These are phyloP conservation scores for Colletotrichum tanaceti DNA, from an alignment of 2,329 filamentous ascomycete species.

Conservation along the genomic window DNA sequence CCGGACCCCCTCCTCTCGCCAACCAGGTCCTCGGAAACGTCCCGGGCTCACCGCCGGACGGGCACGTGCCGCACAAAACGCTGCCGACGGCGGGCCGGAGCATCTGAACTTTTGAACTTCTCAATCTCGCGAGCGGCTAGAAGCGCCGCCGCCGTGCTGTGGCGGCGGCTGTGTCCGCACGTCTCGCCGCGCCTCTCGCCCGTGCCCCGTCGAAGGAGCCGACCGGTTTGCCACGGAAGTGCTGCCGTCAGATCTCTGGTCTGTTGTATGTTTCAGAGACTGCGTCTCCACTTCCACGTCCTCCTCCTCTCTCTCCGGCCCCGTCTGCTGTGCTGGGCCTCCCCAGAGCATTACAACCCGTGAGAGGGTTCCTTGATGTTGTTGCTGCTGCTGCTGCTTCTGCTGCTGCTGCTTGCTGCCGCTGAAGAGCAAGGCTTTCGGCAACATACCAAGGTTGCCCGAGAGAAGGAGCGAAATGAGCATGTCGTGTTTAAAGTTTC, in stretches of 20 bases:
- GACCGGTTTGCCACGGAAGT: background rate
- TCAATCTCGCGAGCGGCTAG: background rate
- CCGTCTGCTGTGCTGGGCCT: background rate
- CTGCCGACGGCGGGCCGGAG: background rate
- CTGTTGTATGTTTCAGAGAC: background rate
- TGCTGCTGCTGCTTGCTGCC: background rate
- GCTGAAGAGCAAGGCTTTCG: too few relatives aligned
- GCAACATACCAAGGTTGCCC: background rate
- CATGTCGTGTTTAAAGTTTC: background rate
- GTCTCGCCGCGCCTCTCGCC: too few relatives aligned
- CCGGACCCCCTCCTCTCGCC: background rate
- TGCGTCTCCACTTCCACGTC: background rate
- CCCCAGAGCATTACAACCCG: background rate
- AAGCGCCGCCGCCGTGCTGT: too few relatives aligned
- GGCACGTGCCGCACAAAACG: background rate
- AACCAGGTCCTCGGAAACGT: background rate
- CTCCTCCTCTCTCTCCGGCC: background rate
- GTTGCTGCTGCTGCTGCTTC: background rate
- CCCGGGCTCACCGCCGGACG: background rate
- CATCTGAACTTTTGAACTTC: background rate
- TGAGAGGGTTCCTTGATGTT: background rate
- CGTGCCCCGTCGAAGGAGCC: background rate
- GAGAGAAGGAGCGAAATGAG: slow-evolving; percentile 2
- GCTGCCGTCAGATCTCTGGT: background rate
- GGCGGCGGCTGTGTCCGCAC: background rate